Evolutionary conservation across 1,284 basidiomycete genomes (phyloP), one percentile per base, ranked within the genome.

Genomic region (Mrakiaceae sp.): DNA sequence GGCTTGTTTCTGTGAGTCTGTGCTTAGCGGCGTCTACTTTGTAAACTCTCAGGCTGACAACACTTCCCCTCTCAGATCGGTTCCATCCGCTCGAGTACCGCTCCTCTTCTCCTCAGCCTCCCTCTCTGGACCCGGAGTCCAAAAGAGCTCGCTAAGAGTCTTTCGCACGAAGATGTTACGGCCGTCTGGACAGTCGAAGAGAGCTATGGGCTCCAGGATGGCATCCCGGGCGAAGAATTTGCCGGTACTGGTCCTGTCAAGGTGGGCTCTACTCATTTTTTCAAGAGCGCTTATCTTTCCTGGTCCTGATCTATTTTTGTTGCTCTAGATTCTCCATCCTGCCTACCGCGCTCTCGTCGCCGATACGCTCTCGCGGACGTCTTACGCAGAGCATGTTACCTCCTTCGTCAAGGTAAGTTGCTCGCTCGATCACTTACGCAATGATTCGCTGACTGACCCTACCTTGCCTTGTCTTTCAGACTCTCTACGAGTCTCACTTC

Each of bases 401-500:
- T 12, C 14, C 5, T 60, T 60, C 42, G 51, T 60, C 42, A 60
- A 60, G 51, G 59, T 53, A 16, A n/a, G 59, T n/a, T 7, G 27
- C 10, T 39, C 16, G 4, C 27, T 40, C 54, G 42, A 16, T n/a
- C 8, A 9, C 56, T 46, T 27, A 44, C 6, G 2, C 16, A 7
- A 12, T 2, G 12, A 16, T 44, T 16, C 39, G 42, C 11, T 14
- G 8, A 53, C 3, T 58, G 3, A 16, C 44, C 44, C 8, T 4
- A 7, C 8, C 27, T 16, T n/a, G 46, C 9, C 58, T 4, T 48
- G 40, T 44, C 39, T 2, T 4, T 8, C 59, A 60, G 59, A 52
- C 53, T 51, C 16, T 60, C 50, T 60, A 60, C 59, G 59, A 60
- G 43, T 46, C 50, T 1, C 59, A 60, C 50, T 27, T 60, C 42